Evolutionary conservation across 345 rosid genomes (phyloP).

Genomic region (Salix arbutifolia): DNA sequence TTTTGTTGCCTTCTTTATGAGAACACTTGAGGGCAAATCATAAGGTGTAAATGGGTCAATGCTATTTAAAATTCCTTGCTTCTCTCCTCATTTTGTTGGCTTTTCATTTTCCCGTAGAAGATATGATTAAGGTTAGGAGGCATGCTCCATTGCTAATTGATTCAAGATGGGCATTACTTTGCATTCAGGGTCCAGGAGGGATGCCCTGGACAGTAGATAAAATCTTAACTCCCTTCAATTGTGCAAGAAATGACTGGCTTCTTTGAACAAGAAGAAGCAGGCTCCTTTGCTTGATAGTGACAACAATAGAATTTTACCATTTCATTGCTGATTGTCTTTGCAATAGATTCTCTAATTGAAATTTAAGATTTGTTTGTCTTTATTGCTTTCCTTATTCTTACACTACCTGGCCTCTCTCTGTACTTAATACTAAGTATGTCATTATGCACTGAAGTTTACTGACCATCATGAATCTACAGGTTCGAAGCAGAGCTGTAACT

Average conservation of each 20-base stretch:
- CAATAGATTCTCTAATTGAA: background rate
- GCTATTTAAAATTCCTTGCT: background rate
- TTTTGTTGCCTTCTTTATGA: background rate
- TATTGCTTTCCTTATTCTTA: background rate
- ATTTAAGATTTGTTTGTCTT: background rate
- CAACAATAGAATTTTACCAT: background rate
- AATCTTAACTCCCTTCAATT: background rate
- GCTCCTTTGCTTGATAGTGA: background rate
- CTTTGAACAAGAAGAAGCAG: background rate
- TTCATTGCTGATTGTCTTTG: background rate
- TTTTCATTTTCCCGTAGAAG: too few species aligned
- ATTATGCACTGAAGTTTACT: conserved; percentile 7
- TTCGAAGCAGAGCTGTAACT: conserved; percentile 72
- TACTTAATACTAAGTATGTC: background rate
- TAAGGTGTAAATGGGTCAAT: background rate
- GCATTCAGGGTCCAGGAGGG: background rate
- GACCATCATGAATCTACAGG: conserved; percentile 39
- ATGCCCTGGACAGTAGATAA: background rate
- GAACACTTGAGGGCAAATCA: background rate
- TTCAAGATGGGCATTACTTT: background rate
- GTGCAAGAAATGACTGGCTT: background rate
- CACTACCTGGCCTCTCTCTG: background rate
- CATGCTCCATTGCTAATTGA: too few species aligned
- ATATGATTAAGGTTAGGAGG: too few species aligned
- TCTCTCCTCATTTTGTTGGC: too few species aligned